Base-by-base conservation (phyloP, 148 eudicot genomes). In the Cornus suecica region DNA sequence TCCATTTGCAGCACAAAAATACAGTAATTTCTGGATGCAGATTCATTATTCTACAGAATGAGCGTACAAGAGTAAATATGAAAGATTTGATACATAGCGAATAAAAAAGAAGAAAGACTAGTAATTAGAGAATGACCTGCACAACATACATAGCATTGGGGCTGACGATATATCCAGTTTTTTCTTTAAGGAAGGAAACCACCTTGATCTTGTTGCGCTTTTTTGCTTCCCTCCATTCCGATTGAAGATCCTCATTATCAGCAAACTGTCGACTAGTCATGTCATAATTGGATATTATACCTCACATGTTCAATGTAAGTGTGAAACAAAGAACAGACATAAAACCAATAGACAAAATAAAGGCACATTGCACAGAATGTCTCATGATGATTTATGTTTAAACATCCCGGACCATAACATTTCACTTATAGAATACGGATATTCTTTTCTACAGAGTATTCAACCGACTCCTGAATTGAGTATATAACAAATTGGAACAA, bases 111-210 rank as follows among this genome's bases (percentile, higher is more conserved):
- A n/a, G n/a, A n/a, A n/a, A n/a, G n/a, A 0, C 9, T 5, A 18
- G 11, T 8, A 3, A 23, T 20, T 16, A 54, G 48, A 24, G 60
- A 71, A 71, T 67, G 37, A 91, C 93, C 93, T 91, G 97, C 66
- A 91, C 87, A 76, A 88, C 97, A 81, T 89, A 89, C 93, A 91
- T 91, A 72, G 90, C 93, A 84, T 88, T 90, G 48, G 93, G 91
- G 79, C 83, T 88, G 77, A 91, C 90, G 66, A 84, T 22, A 79
- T 91, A 89, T 65, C 93, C 91, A 18, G 97, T 91, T 78, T 83
- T 91, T 64, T 89, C 89, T 83, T 69, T 85, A 60, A 91, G 64
- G 75, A 84, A 86, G 77, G 85, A 83, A 31, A 82, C 97, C 79
- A 86, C 87, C 86, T 85, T 89, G 71, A 86, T 71, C 79, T 91